Conservation (phyloP, 2,329 filamentous ascomycete genomes). For the Ascochyta clinopodiicola region DNA sequence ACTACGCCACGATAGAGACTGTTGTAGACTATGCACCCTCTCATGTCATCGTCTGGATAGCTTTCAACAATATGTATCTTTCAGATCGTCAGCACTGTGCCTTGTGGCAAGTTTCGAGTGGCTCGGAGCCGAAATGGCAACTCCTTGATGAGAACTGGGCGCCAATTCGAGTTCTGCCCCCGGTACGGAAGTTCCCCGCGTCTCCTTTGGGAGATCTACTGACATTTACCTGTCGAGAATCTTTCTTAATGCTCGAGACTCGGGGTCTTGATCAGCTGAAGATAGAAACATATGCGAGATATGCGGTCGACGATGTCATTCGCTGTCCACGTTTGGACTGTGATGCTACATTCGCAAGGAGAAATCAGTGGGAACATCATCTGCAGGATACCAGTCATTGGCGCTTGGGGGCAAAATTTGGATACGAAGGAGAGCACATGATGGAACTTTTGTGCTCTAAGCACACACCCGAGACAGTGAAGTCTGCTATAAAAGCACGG, state of each 20-base stretch:
- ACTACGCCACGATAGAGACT: background rate
- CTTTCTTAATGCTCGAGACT: background rate
- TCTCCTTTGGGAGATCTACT: slow-evolving; percentile 11
- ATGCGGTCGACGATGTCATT: slow-evolving; percentile 6
- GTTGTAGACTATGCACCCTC: background rate
- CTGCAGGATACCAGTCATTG: background rate
- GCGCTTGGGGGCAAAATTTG: background rate
- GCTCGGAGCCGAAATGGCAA: background rate
- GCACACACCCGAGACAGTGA: background rate
- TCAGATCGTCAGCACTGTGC: background rate
- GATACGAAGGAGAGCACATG: background rate
- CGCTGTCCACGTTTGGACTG: slow-evolving; percentile 13
- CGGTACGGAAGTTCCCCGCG: background rate
- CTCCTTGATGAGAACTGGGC: slow-evolving; percentile 5
- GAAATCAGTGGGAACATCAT: background rate
- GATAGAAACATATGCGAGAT: slow-evolving; percentile 12
- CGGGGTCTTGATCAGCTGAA: slow-evolving; percentile 11
- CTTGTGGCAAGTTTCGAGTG: background rate
- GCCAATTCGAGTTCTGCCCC: slow-evolving; percentile 13
- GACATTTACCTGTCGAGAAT: background rate
- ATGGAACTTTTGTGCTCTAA: background rate
- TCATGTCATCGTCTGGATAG: background rate
- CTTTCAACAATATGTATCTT: background rate
- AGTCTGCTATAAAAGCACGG: background rate
- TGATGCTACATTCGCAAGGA: background rate